phyloP scores from a whole-genome alignment of 2,329 filamentous ascomycete genomes.

The Fusarium sp. region DNA sequence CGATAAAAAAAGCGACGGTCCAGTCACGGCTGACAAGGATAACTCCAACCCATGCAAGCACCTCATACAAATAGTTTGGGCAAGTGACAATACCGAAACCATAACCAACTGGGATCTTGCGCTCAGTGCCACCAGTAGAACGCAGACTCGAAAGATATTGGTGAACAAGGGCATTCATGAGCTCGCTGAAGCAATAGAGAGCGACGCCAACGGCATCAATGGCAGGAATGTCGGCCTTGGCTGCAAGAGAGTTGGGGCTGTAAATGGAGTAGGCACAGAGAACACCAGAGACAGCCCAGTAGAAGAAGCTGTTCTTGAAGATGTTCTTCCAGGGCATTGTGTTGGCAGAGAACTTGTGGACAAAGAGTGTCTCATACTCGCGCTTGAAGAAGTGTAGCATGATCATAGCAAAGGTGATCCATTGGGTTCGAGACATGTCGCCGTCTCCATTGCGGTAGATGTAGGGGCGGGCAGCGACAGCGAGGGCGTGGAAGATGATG shows the following conservation, averaged over 20 bases:
- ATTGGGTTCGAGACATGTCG: conserved; percentile 73
- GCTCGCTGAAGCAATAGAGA: conserved; percentile 80
- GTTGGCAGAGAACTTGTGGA: conserved; percentile 93
- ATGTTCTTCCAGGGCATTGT: conserved; percentile 94
- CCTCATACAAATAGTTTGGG: conserved; percentile 97
- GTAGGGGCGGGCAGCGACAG: conserved; percentile 76
- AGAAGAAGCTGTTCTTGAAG: conserved; percentile 94
- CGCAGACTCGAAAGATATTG: conserved; percentile 80
- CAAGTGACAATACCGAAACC: conserved; percentile 90
- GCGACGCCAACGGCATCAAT: conserved; percentile 74
- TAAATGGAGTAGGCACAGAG: conserved; percentile 89
- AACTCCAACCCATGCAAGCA: conserved; percentile 85
- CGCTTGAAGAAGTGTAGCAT: conserved; percentile 91
- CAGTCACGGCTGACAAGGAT: conserved; percentile 82
- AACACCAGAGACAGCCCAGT: conserved; percentile 86
- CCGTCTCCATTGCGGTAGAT: conserved; percentile 57
- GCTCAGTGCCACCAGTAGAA: conserved; percentile 80
- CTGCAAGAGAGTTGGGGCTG: conserved; percentile 74
- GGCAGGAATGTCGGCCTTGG: conserved; percentile 56
- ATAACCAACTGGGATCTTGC: conserved; percentile 86
- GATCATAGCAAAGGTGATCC: conserved; percentile 77
- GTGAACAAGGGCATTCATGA: conserved; percentile 83
- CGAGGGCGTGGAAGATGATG: conserved; percentile 82
- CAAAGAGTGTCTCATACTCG: conserved; percentile 91
- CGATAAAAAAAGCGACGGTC: conserved; percentile 79